Conservation (phyloP, 1,284 basidiomycete species). For the Phlebopus sp. region DNA sequence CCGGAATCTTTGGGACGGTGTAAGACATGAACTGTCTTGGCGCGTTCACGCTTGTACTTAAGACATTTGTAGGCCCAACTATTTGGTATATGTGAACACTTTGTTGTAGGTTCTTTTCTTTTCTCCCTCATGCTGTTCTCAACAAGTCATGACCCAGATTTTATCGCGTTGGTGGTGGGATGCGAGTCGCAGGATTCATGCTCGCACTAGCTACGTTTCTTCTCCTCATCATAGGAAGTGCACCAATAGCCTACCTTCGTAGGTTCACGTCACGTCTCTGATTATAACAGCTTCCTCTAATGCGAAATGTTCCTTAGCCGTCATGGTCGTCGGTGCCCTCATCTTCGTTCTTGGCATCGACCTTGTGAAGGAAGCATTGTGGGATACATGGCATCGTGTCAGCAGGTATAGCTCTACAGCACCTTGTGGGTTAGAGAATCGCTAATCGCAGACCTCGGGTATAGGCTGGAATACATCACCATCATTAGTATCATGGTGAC, state of each 20-base stretch:
- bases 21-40: constrained; percentile 34
- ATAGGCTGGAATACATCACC: constrained; percentile 71
- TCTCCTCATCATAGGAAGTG: constrained; percentile 81
- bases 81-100: constrained; percentile 89
- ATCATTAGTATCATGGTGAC: constrained; percentile 81
- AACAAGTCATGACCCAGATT: constrained; percentile 50
- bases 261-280: constrained; percentile 33
- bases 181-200: constrained; percentile 81
- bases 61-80: constrained; percentile 59
- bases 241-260: constrained; percentile 88
- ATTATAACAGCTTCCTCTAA: background rate
- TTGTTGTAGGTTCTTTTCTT: constrained; percentile 58
- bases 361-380: constrained; percentile 91
- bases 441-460: constrained; percentile 6
- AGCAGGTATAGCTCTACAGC: constrained; percentile 54
- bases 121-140: background rate
- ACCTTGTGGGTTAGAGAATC: constrained; percentile 17
- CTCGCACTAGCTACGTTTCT: constrained; percentile 75
- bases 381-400: constrained; percentile 92
- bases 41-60: background rate
- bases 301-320: constrained; percentile 46
- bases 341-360: constrained; percentile 97
- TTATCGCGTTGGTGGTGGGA: constrained; percentile 92
- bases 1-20: constrained; percentile 83
- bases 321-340: constrained; percentile 87